A percentile compares a stretch with the other conserved stretches of the same genome.
Conservation (phyloP, 805 yeast species). For the Kluyveromyces lactis region DNA sequence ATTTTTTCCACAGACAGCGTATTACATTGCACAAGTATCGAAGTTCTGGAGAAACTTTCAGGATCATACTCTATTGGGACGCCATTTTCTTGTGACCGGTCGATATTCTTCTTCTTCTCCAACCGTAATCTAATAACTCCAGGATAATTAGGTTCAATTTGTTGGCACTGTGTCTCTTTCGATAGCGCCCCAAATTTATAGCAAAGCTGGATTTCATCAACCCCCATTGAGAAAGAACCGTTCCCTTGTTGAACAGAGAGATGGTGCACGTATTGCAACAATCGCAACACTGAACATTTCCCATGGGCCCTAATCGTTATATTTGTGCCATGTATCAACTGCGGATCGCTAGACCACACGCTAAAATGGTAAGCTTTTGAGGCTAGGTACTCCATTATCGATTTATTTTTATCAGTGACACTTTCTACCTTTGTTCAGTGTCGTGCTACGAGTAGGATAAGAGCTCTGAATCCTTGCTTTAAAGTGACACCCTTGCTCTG, state of each 20-base stretch:
- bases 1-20: conserved; percentile 16
- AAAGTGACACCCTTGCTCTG: no score
- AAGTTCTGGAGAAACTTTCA: conserved; percentile 9
- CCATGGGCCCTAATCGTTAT: conserved; percentile 21
- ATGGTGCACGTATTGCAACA: conserved; percentile 23
- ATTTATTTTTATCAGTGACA: no score
- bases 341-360: conserved; percentile 15
- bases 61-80: conserved; percentile 12
- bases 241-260: conserved; percentile 3
- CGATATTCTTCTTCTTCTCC: conserved; percentile 5
- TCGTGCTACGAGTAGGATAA: no score
- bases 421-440: background rate
- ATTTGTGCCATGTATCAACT: conserved; percentile 8
- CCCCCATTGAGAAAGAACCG: background rate
- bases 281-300: conserved; percentile 15
- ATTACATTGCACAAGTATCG: conserved; percentile 17
- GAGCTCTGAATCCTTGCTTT: no score
- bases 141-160: conserved; percentile 10
- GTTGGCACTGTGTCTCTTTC: conserved; percentile 8
- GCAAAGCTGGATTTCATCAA: conserved; percentile 5
- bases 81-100: conserved; percentile 2
- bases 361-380: conserved; percentile 14
- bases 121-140: conserved; percentile 12
- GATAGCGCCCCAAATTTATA: conserved; percentile 9
- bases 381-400: conserved; percentile 10